Base-by-base conservation (phyloP, 2,329 filamentous ascomycete species). In the Plenodomus lindquistii region DNA sequence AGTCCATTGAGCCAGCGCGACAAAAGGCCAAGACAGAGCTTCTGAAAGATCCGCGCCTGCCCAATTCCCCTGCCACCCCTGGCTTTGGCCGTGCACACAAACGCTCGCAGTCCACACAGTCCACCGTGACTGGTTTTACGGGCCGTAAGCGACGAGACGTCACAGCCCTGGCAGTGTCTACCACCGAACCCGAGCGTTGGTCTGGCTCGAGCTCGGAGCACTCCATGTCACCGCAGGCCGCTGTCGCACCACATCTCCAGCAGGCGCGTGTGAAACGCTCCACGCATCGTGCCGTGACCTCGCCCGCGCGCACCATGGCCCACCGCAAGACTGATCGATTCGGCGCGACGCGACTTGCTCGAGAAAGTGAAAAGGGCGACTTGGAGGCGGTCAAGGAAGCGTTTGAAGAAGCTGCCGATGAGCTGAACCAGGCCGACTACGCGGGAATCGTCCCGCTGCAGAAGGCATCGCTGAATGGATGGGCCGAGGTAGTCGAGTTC, bases 361-460 rank as follows among this genome's bases (percentile, higher is more conserved):
- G 92, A 57, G 91, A 93, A 21, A 96, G 91, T 71, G 89, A 92
- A 31, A 86, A 87, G 60, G 91, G 91, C 42, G 90, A 95, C 66
- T 82, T 94, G 46, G 89, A 93, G 1, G 79, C 80, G 9, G 91
- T 90, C 15, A 92, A 89, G 69, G 81, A 84, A 60, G 84, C 89
- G 54, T 81, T 91, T 24, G 78, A 82, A 8, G 89, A 95, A 67
- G 84, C 91, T 17, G 91, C 91, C 0, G 89, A 95, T 54, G 91
- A 97, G 71, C 73, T 97, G 44, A 89, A 99, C 60, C 83, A 92
- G 48, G 85, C 89, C 19, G 94, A 99, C 67, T 95, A 96, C 68
- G 94, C 94, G 13, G 90, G 91, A n/a, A 97, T 97, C 65, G 95
- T 93, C 1, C 94, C 94, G 19, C 79, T 99, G 27, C 94, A 99